phyloP scores from a whole-genome alignment of 2,329 filamentous ascomycete genomes.

The Dactylellina haptotyla region DNA sequence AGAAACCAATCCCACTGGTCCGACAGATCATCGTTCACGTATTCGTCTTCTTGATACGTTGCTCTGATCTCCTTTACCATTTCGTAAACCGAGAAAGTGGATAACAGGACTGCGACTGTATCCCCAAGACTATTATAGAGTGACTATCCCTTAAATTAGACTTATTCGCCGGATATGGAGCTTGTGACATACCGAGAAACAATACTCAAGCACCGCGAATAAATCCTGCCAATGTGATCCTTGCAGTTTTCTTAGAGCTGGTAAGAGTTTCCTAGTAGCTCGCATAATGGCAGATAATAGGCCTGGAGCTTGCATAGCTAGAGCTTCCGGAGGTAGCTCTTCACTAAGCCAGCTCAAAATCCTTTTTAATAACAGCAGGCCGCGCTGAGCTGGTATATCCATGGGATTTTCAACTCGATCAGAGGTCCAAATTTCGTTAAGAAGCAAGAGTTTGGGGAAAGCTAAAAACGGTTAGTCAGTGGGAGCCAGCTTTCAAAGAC shows the following conservation, averaged over 20 bases:
- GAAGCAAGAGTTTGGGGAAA: conserved; percentile 65
- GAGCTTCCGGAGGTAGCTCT: conserved; percentile 49
- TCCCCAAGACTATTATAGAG: conserved; percentile 47
- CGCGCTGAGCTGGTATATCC: conserved; percentile 54
- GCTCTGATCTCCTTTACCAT: conserved; percentile 43
- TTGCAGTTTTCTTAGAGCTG: conserved; percentile 81
- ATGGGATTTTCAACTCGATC: conserved; percentile 55
- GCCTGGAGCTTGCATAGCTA: conserved; percentile 57
- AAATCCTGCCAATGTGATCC: conserved; percentile 80
- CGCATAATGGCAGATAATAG: conserved; percentile 58
- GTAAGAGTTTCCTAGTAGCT: conserved; percentile 67
- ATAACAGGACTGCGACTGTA: conserved; percentile 29
- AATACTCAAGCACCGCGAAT: conserved; percentile 68
- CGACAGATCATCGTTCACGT: conserved; percentile 40
- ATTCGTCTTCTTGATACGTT: conserved; percentile 49
- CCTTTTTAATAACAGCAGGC: conserved; percentile 56
- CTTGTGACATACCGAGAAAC: conserved; percentile 61
- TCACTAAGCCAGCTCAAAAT: conserved; percentile 57
- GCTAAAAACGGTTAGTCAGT: conserved; percentile 61
- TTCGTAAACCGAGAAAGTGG: conserved; percentile 46
- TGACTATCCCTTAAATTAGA: conserved; percentile 18
- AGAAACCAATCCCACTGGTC: conserved; percentile 51
- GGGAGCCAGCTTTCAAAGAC: background rate
- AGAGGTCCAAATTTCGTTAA: conserved; percentile 63
- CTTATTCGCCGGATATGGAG: background rate